Conservation (phyloP, 2,329 filamentous ascomycete genomes). For the Fusarium lyarnte region DNA sequence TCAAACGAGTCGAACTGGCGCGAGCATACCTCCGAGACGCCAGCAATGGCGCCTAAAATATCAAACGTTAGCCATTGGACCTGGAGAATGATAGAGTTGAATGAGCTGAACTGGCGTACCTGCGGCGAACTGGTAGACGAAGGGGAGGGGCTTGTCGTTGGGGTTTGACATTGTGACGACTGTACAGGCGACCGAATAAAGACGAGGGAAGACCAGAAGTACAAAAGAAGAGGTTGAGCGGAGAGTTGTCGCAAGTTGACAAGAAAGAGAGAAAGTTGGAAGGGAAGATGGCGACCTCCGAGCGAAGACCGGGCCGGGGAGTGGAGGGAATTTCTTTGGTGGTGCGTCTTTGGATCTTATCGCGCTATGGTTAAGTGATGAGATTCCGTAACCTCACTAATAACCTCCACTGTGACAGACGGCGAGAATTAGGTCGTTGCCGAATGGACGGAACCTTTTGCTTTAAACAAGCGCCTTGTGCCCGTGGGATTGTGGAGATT, state of each 20-base stretch:
- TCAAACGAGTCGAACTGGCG: constrained; percentile 30
- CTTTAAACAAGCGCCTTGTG: constrained; percentile 1
- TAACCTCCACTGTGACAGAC: not conserved
- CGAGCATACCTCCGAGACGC: constrained; percentile 88
- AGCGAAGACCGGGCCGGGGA: constrained; percentile 43
- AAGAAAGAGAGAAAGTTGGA: constrained; percentile 7
- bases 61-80: constrained; percentile 35
- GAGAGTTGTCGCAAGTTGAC: constrained; percentile 24
- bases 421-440: constrained; percentile 17
- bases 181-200: constrained; percentile 8
- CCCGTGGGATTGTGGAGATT: constrained; percentile 24
- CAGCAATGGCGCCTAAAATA: constrained; percentile 82
- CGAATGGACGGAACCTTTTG: constrained; percentile 14
- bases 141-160: constrained; percentile 80
- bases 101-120: constrained; percentile 61
- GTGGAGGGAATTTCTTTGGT: constrained; percentile 44
- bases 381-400: constrained; percentile 17
- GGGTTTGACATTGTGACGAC: constrained; percentile 46
- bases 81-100: not conserved
- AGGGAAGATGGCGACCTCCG: constrained; percentile 40
- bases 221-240: constrained; percentile 14
- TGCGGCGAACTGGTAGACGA: constrained; percentile 94
- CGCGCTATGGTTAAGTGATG: constrained; percentile 37
- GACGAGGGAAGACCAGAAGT: constrained; percentile 5
- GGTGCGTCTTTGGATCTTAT: constrained; percentile 39